Evolutionary conservation across 257 asterid genomes (phyloP), one percentile per base, ranked within the genome.

Genomic region (Rauvolfia tetraphylla): DNA sequence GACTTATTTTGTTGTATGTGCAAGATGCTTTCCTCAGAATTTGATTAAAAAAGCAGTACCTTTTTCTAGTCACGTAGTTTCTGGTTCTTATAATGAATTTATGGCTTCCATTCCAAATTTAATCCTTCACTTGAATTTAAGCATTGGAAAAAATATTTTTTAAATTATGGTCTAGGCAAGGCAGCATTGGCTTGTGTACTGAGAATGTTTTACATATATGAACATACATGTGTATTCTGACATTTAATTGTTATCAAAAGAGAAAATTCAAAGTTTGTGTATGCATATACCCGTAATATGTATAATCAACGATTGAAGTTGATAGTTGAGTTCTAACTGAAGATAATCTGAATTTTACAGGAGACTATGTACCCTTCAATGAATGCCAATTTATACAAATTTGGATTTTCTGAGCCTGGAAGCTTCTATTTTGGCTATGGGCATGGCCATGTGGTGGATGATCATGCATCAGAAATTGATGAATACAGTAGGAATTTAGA

Each of bases 381-480:
- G 59, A 88, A 86, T 77, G 83, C 90, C 70, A 85, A 87, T 83
- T 78, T 80, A 36, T 86, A 86, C 93, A 93, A 93, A 83, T 91
- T 84, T 80, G 89, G 90, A 1, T 89, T 83, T 72, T 83, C 96
- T 44, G 98, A 90, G 76, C 90, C 95, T 23, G 93, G 88, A 76
- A 89, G 90, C 81, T 89, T 87, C 80, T 89, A 87, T 84, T 87
- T 85, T 73, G 95, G 90, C 72, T 88, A 83, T 79, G 92, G 90
- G 62, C 85, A 86, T 68, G 91, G 83, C 38, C 86, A 87, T 71
- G 84, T 83, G 81, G 90, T 85, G 39, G 85, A 82, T 81, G 82
- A 82, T 85, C 89, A 83, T 54, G 42, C 73, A 42, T 78, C 85
- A 34, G 88, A 75, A 65, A 71, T 78, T 49, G 87, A 89, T 71